Evolutionary conservation across 1,284 basidiomycete genomes (phyloP), one percentile per base, ranked within the genome.

Genomic region (Fomitopsis betulina): DNA sequence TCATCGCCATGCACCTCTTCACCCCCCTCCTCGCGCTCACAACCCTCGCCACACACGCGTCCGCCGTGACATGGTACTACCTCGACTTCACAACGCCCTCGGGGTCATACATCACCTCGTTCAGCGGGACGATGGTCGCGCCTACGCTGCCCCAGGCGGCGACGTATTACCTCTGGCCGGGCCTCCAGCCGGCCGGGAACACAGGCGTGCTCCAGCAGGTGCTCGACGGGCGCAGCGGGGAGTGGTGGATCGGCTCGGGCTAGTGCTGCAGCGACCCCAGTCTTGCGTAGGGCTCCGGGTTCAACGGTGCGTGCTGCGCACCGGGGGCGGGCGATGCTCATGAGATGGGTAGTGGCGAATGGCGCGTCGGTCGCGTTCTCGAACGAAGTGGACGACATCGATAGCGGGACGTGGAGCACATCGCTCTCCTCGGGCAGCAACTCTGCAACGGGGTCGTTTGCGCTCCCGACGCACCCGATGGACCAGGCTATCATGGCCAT

Each of bases 161-260:
- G 45, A 47, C 45, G 25, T 47, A 47, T 25, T 47, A 47, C 45
- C 45, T 47, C 45, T 47, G 45, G 45, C 45, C 45, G 23, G 45
- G 45, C 25, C 25, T 47, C 21, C 45, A 47, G 45, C 45, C 45
- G 13, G 17, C 25, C 45, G 25, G 13, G 5, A 47, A 30, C 45
- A 25, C 45, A 21, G 45, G 45, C 25, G 45, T 47, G 45, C 45
- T 47, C 45, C 45, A 47, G 45, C 45, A 47, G 25, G 45, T 47
- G 45, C 45, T 47, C 45, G 45, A 47, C 45, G 45, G 45, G 45
- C 45, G 45, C 45, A 47, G 45, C 45, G 45, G 45, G 10, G 45
- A 47, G 45, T 47, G 45, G 45, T 47, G 45, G 45, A 47, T 47
- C 25, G 45, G 45, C 45, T 47, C 45, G 23, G 45, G 45, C 7